These are phyloP conservation scores for Glebionis coronaria DNA, from an alignment of 129 eudicot genomes.

Conservation along the genomic window DNA sequence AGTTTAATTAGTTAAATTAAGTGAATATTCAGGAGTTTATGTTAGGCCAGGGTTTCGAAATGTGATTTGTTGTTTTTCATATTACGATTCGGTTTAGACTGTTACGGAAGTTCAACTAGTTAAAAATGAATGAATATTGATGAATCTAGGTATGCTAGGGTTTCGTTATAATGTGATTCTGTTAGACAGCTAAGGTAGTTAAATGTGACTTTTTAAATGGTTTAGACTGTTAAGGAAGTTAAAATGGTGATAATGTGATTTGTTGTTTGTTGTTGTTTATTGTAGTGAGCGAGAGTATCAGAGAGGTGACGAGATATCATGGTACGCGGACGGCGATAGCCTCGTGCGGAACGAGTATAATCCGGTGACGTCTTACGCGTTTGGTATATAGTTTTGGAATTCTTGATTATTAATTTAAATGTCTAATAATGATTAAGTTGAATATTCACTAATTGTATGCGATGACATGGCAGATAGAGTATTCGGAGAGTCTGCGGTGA, in stretches of 20 bases:
- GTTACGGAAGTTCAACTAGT: conserved; percentile 1
- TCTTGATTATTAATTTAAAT: not conserved
- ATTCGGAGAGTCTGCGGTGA: conserved; percentile 67
- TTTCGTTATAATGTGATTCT: too few relatives aligned
- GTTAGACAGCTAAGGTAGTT: too few relatives aligned
- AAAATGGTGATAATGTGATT: too few relatives aligned
- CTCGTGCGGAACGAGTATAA: conserved; percentile 82
- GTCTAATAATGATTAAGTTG: not conserved
- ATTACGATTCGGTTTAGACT: conserved; percentile 92
- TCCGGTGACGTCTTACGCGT: conserved; percentile 87
- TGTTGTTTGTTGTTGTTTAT: conserved; percentile 5
- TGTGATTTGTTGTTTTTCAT: too few relatives aligned
- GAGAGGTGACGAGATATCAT: conserved; percentile 82
- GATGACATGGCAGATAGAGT: conserved; percentile 66
- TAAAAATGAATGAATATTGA: too few relatives aligned
- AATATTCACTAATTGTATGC: not conserved
- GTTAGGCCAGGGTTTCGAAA: too few relatives aligned
- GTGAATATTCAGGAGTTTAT: too few relatives aligned
- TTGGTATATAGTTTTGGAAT: conserved; percentile 48
- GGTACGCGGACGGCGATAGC: conserved; percentile 90
- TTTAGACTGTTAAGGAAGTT: too few relatives aligned
- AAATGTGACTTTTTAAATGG: too few relatives aligned
- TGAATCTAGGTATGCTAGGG: too few relatives aligned
- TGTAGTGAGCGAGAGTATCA: conserved; percentile 88
- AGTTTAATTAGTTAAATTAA: too few relatives aligned